Evolutionary conservation across 495 filamentous ascomycete species (phyloP).

Genomic region (Penicillium steckii): DNA sequence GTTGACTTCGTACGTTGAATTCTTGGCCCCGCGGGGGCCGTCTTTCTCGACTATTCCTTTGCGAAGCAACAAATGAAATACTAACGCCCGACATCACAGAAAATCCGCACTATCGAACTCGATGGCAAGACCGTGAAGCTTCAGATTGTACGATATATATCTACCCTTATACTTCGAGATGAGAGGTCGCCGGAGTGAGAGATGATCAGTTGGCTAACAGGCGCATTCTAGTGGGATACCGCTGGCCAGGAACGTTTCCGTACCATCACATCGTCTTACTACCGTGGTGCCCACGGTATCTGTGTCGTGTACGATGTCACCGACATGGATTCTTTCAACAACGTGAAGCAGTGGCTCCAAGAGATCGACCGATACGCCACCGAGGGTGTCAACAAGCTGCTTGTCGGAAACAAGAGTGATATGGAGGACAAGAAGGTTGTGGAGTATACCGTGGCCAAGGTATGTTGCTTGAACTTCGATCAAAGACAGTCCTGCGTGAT

Average conservation of each 20-base stretch:
- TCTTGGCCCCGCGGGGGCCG: conserved; percentile 8
- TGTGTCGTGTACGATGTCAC: conserved; percentile 99
- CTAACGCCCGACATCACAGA: conserved; percentile 54
- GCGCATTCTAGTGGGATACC: conserved; percentile 81
- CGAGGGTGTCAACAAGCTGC: conserved; percentile 97
- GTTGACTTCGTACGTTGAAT: conserved; percentile 86
- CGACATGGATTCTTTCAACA: conserved; percentile 99
- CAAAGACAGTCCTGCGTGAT: too few species aligned
- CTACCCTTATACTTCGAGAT: background rate
- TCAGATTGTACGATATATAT: conserved; percentile 76
- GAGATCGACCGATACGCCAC: conserved; percentile 99
- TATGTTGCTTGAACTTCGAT: conserved; percentile 33
- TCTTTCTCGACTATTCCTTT: too few species aligned
- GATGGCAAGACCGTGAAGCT: conserved; percentile 99
- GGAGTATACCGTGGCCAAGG: conserved; percentile 99
- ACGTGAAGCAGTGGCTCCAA: conserved; percentile 99
- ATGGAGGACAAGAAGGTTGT: conserved; percentile 99
- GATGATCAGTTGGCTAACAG: conserved; percentile 11
- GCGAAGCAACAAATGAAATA: conserved; percentile 6
- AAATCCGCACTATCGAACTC: conserved; percentile 99
- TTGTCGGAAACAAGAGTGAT: conserved; percentile 99
- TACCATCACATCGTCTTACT: conserved; percentile 99
- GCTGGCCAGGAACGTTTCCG: conserved; percentile 99
- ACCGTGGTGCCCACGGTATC: conserved; percentile 97
- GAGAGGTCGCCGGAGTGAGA: background rate